These are phyloP conservation scores for Exserohilum rostratum DNA, from an alignment of 2,329 filamentous ascomycete genomes.

Conservation along the genomic window DNA sequence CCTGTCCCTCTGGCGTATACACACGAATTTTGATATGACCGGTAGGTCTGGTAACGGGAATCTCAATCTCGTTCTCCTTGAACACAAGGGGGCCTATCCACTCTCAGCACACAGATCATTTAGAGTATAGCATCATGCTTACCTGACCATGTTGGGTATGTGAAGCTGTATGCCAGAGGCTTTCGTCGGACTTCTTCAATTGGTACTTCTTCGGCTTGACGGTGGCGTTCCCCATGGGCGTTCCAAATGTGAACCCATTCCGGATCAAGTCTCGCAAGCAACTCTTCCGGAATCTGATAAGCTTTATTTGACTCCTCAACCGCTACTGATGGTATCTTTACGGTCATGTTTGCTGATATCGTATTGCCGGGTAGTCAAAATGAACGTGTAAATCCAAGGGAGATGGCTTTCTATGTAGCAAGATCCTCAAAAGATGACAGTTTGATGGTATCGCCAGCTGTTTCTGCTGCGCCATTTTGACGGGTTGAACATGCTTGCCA, in stretches of 20 bases:
- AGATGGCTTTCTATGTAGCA: neutral
- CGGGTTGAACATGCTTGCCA: neutral
- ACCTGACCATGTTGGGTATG: conserved; percentile 22
- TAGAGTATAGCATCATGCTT: neutral
- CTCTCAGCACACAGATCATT: neutral
- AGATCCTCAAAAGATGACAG: neutral
- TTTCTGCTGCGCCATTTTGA: neutral
- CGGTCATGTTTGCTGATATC: neutral
- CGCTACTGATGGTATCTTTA: neutral
- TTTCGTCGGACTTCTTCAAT: conserved; percentile 19
- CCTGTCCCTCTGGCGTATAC: conserved; percentile 14
- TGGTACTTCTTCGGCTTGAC: conserved; percentile 18
- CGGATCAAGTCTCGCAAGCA: conserved; percentile 14
- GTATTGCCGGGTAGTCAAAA: neutral
- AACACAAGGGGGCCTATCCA: conserved; percentile 15
- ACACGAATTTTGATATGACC: conserved; percentile 13
- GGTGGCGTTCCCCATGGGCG: conserved; percentile 14
- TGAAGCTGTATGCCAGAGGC: conserved; percentile 17
- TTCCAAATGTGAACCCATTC: conserved; percentile 21
- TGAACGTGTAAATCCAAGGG: neutral
- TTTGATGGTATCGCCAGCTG: neutral
- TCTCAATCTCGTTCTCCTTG: conserved; percentile 10
- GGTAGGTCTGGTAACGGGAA: conserved; percentile 10
- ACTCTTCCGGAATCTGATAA: neutral
- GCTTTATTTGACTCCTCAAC: neutral